Base-by-base conservation (phyloP, 2,329 filamentous ascomycete species). In the Aspergillus floridensis region DNA sequence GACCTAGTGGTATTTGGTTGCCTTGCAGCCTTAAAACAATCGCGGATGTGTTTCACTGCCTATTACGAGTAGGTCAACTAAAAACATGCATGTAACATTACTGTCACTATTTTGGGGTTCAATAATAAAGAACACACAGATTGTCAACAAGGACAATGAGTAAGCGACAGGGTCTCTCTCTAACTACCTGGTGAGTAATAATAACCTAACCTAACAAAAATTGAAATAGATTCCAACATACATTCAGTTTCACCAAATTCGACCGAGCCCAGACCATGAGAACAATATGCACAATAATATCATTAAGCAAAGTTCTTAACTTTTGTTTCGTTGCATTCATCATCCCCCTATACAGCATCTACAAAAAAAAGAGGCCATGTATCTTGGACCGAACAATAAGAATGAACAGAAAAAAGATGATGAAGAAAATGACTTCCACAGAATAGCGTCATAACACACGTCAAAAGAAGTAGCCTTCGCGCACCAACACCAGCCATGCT, bases 361-460 rank as follows among this genome's bases (percentile, higher is more conserved):
- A 63, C 64, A 67, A 69, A 67, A 58, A 56, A 67, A 69, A 67
- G 60, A 56, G 69, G 38, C 68, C 68, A 66, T 64, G 60, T 58
- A 56, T 48, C 32, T 47, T 56, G 59, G 56, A 62, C 22, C 65
- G 65, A 65, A 63, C 50, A 63, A 56, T 59, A 59, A 62, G 59
- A 63, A 66, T 64, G 66, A 68, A 59, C 38, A 66, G 32, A 62
- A 63, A 66, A 59, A 64, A 60, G 63, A 61, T 60, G 62, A 66
- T 46, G 48, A 54, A 60, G 57, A 63, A 68, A 66, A 61, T 54
- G 61, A 63, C 65, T 66, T 61, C 62, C 63, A 65, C 62, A 66
- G 63, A 64, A 68, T 66, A 70, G 72, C 69, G 67, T 73, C 71
- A 65, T 72, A 71, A 70, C 66, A 68, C 64, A 67, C 68, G 66